Evolutionary conservation across 768 basidiomycete species (phyloP).

Genomic region (Amyloporia xantha): DNA sequence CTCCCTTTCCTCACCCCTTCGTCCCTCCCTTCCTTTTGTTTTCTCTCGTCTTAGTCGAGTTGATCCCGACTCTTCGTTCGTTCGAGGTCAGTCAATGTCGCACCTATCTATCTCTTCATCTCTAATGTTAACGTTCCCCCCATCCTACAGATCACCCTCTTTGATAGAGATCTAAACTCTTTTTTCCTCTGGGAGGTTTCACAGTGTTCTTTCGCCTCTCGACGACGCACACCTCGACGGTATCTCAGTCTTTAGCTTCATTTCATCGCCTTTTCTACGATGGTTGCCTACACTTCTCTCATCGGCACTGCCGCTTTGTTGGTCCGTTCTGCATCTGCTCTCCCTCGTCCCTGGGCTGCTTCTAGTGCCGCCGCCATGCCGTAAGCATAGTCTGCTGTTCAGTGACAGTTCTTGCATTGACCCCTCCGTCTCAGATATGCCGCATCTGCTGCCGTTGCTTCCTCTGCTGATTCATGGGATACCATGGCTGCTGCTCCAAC

Average conservation of each 20-base stretch:
- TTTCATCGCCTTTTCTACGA: slow-evolving; percentile 31
- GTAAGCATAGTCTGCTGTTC: background rate
- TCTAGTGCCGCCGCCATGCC: background rate
- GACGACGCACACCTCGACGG: slow-evolving; percentile 43
- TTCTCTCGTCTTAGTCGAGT: slow-evolving; percentile 50
- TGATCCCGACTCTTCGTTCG: slow-evolving; percentile 56
- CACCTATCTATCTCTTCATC: background rate
- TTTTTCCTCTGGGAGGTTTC: slow-evolving; percentile 57
- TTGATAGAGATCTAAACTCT: slow-evolving; percentile 57
- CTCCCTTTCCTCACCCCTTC: slow-evolving; percentile 21
- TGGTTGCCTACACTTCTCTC: slow-evolving; percentile 54
- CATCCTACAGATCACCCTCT: slow-evolving; percentile 51
- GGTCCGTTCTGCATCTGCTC: slow-evolving; percentile 44
- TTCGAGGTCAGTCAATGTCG: slow-evolving; percentile 35
- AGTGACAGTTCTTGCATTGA: background rate
- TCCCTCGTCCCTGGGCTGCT: slow-evolving; percentile 27
- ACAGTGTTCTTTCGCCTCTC: slow-evolving; percentile 29
- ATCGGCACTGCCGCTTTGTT: slow-evolving; percentile 49
- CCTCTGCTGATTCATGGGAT: background rate
- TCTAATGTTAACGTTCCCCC: slow-evolving; percentile 2
- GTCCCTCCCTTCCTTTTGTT: slow-evolving; percentile 26
- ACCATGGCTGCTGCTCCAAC: background rate
- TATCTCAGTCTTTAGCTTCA: slow-evolving; percentile 26
- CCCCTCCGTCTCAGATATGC: no score
- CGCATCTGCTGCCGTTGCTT: background rate